Evolutionary conservation across 2,329 filamentous ascomycete species (phyloP).

Genomic region (Fusarium sp.): DNA sequence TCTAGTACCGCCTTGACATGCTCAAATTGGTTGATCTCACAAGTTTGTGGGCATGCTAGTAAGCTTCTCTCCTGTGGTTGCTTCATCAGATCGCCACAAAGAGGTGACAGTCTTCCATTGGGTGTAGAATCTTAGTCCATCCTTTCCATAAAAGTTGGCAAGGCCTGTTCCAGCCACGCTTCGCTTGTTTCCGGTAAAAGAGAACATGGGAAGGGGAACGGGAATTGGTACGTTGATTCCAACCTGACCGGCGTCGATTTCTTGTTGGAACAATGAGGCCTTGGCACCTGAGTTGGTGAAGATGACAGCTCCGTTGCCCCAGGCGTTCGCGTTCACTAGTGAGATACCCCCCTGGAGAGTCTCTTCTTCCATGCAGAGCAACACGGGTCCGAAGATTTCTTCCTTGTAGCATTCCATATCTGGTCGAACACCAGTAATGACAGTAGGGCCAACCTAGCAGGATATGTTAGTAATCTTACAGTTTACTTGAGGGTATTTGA

Average conservation of each 20-base stretch:
- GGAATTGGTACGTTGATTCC: constrained; percentile 84
- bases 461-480: neutral
- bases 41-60: constrained; percentile 30
- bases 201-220: constrained; percentile 75
- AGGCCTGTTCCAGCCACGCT: constrained; percentile 88
- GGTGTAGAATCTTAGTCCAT: constrained; percentile 89
- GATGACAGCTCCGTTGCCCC: constrained; percentile 85
- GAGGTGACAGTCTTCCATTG: constrained; percentile 95
- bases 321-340: constrained; percentile 84
- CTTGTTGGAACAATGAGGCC: constrained; percentile 79
- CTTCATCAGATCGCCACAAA: constrained; percentile 70
- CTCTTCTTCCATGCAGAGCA: constrained; percentile 80
- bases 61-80: constrained; percentile 28
- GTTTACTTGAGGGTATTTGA: no score
- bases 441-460: constrained; percentile 74
- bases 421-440: constrained; percentile 81
- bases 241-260: constrained; percentile 85
- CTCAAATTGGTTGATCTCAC: neutral
- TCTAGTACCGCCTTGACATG: no score
- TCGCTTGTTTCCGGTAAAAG: constrained; percentile 83
- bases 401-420: constrained; percentile 85
- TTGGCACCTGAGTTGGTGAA: constrained; percentile 82
- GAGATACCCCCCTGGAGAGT: constrained; percentile 83
- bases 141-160: constrained; percentile 92
- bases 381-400: constrained; percentile 85